A percentile compares a stretch with the other conserved stretches of the same genome.
Evolutionary conservation across 331 rosid genomes (phyloP).

Genomic region (Ulmus americana): DNA sequence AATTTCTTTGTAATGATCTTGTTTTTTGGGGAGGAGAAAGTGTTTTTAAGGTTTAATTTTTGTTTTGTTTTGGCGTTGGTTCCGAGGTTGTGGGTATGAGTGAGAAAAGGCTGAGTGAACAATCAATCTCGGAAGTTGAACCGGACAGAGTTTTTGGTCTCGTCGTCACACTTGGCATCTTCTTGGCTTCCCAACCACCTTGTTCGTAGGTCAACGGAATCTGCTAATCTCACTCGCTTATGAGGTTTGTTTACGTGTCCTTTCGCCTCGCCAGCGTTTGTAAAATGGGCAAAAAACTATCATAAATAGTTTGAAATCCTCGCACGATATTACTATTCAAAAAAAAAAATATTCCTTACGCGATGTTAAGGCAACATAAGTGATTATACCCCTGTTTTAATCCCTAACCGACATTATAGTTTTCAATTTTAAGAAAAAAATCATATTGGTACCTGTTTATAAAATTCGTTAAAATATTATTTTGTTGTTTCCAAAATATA

Average conservation of each 20-base stretch:
- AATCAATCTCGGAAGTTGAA: slow-evolving; percentile 19
- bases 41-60: not conserved
- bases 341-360: too few species aligned
- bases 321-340: too few species aligned
- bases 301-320: too few species aligned
- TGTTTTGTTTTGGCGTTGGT: not conserved
- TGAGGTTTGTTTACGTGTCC: not conserved
- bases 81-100: not conserved
- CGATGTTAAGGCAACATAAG: too few species aligned
- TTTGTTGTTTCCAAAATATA: too few species aligned
- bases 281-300: too few species aligned
- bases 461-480: too few species aligned
- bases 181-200: slow-evolving; percentile 2
- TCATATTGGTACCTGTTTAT: too few species aligned
- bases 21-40: not conserved
- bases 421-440: too few species aligned
- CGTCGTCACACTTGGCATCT: slow-evolving; percentile 17
- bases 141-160: not conserved
- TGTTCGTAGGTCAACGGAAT: not conserved
- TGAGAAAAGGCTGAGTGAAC: not conserved
- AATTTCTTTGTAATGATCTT: too few species aligned
- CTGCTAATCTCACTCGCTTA: not conserved
- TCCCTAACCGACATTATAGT: too few species aligned
- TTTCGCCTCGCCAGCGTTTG: not conserved
- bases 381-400: too few species aligned